Base-by-base conservation (phyloP, 2,329 filamentous ascomycete genomes). In the Alternaria postmessia region DNA sequence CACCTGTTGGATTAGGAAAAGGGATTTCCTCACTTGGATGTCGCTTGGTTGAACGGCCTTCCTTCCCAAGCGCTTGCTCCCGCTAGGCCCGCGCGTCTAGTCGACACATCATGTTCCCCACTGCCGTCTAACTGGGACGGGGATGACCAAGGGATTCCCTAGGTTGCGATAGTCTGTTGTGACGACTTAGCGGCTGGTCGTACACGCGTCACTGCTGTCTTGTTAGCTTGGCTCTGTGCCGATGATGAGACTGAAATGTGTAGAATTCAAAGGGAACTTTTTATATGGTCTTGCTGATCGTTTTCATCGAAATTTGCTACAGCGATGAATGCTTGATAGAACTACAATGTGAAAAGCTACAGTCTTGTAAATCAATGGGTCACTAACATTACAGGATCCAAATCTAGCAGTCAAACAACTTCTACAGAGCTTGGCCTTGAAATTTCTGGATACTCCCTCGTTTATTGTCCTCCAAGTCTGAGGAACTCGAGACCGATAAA, bases 21-120 rank as follows among this genome's bases (percentile, higher is more conserved):
- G 24, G 20, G 48, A 51, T 18, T 51, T 11, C n/a, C 16, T 28
- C 2, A 28, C 34, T 22, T n/a, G 32, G 22, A 51, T 14, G 16
- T 36, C 48, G 48, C 48, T 51, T 51, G 48, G 48, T 18, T 51
- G 48, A 28, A 51, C 48, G 48, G 48, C 20, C 32, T 39, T n/a
- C 32, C 12, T 48, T 34, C 22, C 36, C 32, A 51, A 28, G 48
- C 48, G 48, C 48, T 51, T 51, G 24, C 48, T 51, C 20, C 48
- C 48, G 48, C 46, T 48, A 32, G 28, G 46, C 22, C 46, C 46
- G 46, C 46, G 30, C 46, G 12, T 36, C 28, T 48, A 34, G 30
- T 34, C 32, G 20, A 41, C 38, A 12, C 38, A 41, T 41, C 38
- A 20, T 22, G 18, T 41, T 22, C 38, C 46, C 46, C 14, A 28